Percentiles rank a stretch among this genome's conserved stretches.
phyloP scores from a whole-genome alignment of 1,284 basidiomycete genomes.

The Rhizoctonia solani region DNA sequence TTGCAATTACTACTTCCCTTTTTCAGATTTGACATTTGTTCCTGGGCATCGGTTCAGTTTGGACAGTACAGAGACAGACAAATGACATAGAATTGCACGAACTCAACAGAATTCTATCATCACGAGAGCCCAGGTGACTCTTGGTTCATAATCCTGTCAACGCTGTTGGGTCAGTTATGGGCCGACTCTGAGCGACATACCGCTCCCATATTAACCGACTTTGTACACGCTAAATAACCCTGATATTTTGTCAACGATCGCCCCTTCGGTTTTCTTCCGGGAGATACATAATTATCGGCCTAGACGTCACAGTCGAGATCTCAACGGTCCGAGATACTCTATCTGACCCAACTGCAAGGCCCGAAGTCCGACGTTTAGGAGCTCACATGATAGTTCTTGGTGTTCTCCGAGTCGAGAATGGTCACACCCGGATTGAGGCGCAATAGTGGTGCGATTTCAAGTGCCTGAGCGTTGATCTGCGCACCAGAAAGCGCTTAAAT shows the following conservation, averaged over 20 bases:
- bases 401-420: neutral
- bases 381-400: slow-evolving; percentile 24
- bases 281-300: neutral
- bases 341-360: neutral
- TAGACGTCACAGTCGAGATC: neutral
- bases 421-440: neutral
- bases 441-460: neutral
- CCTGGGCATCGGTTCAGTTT: neutral
- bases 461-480: too few relatives aligned
- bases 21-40: slow-evolving; percentile 31
- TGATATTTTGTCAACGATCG: neutral
- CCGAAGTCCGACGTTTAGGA: slow-evolving; percentile 29
- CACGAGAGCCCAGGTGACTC: too few relatives aligned
- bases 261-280: slow-evolving; percentile 19
- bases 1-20: slow-evolving; percentile 16
- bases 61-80: neutral
- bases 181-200: too few relatives aligned
- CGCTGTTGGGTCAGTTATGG: too few relatives aligned
- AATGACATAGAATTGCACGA: too few relatives aligned
- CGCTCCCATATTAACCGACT: too few relatives aligned
- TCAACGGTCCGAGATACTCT: slow-evolving; percentile 28
- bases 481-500: too few relatives aligned
- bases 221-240: slow-evolving; percentile 1
- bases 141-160: too few relatives aligned
- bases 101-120: too few relatives aligned